phyloP scores from a whole-genome alignment of 2,329 filamentous ascomycete genomes.

The Zarea fungicola region DNA sequence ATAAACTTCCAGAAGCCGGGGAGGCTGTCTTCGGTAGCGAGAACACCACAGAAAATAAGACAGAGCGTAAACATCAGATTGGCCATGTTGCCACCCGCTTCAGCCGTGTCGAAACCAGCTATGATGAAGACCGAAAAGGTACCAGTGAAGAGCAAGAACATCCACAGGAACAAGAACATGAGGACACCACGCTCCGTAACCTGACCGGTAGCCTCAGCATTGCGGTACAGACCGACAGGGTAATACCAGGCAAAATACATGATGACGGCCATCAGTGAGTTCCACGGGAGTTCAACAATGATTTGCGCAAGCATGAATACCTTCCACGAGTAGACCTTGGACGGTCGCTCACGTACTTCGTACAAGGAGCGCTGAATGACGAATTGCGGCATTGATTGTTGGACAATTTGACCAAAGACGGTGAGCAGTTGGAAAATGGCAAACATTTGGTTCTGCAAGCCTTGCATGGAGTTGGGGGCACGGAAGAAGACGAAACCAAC shows the following conservation, averaged over 20 bases:
- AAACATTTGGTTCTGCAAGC: conserved; percentile 82
- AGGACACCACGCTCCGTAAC: conserved; percentile 66
- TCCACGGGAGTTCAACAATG: conserved; percentile 80
- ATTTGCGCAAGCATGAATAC: conserved; percentile 82
- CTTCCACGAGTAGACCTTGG: conserved; percentile 80
- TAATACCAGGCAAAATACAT: conserved; percentile 85
- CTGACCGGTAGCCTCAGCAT: conserved; percentile 57
- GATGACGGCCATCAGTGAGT: conserved; percentile 68
- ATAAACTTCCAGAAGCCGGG: conserved; percentile 80
- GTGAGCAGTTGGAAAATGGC: conserved; percentile 78
- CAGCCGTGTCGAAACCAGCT: conserved; percentile 67
- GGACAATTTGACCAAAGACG: conserved; percentile 73
- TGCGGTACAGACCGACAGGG: conserved; percentile 69
- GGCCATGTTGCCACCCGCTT: conserved; percentile 70
- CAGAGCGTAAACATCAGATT: conserved; percentile 69
- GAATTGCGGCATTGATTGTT: conserved; percentile 83
- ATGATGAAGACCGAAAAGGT: conserved; percentile 79
- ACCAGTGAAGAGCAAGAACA: conserved; percentile 74
- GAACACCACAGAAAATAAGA: conserved; percentile 71
- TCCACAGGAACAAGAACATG: conserved; percentile 71
- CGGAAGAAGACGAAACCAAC: conserved; percentile 78
- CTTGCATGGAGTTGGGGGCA: conserved; percentile 66
- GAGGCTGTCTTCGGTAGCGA: conserved; percentile 56
- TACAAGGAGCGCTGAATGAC: conserved; percentile 76
- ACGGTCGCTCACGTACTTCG: conserved; percentile 78